phyloP scores from a whole-genome alignment of 2,329 filamentous ascomycete genomes.

The Neocucurbitaria cava region DNA sequence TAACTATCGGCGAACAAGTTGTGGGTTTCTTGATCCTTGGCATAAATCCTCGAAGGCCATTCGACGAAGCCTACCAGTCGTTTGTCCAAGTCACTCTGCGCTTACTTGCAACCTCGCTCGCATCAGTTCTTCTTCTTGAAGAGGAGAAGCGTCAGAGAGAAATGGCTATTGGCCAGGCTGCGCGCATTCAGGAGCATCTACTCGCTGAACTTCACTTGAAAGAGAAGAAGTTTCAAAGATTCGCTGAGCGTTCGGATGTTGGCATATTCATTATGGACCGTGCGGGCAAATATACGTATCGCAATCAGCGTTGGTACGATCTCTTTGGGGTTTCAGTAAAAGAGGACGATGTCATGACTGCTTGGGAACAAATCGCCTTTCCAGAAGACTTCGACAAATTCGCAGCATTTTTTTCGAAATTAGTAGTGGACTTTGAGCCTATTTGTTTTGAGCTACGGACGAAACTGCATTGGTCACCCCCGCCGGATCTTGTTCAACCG shows the following conservation, averaged over 20 bases:
- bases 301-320: conserved; percentile 51
- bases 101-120: conserved; percentile 48
- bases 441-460: conserved; percentile 49
- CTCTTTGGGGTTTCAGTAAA: conserved; percentile 34
- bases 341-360: conserved; percentile 23
- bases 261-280: conserved; percentile 51
- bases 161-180: conserved; percentile 40
- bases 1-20: conserved; percentile 42
- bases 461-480: conserved; percentile 44
- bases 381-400: conserved; percentile 47
- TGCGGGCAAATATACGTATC: conserved; percentile 46
- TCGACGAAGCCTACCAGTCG: conserved; percentile 48
- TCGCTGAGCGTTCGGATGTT: conserved; percentile 49
- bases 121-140: conserved; percentile 50
- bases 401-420: conserved; percentile 35
- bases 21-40: conserved; percentile 51
- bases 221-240: conserved; percentile 46
- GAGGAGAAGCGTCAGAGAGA: conserved; percentile 46
- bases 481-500: conserved; percentile 17
- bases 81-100: conserved; percentile 48
- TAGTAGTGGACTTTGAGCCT: conserved; percentile 40
- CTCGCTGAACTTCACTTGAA: conserved; percentile 44
- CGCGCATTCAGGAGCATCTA: conserved; percentile 44
- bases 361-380: conserved; percentile 33
- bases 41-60: conserved; percentile 48